Base-by-base conservation (phyloP, 164 flowering plant species). In the Magnolia changhungtana region DNA sequence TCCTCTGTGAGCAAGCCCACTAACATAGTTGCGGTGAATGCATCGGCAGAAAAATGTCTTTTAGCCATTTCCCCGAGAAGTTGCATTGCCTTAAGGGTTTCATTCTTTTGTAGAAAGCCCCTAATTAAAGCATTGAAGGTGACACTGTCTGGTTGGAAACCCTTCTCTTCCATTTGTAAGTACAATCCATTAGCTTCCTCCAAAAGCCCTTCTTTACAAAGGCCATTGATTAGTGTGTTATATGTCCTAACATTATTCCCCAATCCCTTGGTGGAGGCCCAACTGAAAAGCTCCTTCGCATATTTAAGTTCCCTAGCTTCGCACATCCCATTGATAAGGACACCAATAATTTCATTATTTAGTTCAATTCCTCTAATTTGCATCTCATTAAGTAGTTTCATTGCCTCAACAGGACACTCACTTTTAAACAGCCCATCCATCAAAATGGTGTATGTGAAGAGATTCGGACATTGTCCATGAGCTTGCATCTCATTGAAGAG, bases 391-490 rank as follows among this genome's bases (percentile, higher is more conserved):
- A 89, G 77, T 71, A 89, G 9, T 16, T 84, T 77, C 61, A 83
- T 29, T 61, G 91, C 90, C 72, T 90, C 86, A 0, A n/a, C 20
- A 23, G 83, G 45, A 23, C 77, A 29, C 52, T 76, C 65, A 19
- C 75, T 85, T 74, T 84, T 83, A 81, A 87, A 91, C 63, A 87
- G 85, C 31, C 94, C 92, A 82, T 82, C 81, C 19, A 90, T 8
- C 31, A 87, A 72, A 21, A 83, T 79, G 14, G 4, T 37, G 75
- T 85, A 87, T 1, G 89, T 86, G 13, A 23, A 0, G 11, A 71
- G 76, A 63, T 83, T 50, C 0, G 90, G 23, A 29, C 65, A 27
- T 24, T 7, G 63, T 9, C 75, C 87, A 74, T 63, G 67, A 55
- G 13, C 67, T 74, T 80, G 78, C 87, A 92, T 87, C 50, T 82